Evolutionary conservation across 2,329 filamentous ascomycete genomes (phyloP).

Genomic region (Xylariaceae sp.): DNA sequence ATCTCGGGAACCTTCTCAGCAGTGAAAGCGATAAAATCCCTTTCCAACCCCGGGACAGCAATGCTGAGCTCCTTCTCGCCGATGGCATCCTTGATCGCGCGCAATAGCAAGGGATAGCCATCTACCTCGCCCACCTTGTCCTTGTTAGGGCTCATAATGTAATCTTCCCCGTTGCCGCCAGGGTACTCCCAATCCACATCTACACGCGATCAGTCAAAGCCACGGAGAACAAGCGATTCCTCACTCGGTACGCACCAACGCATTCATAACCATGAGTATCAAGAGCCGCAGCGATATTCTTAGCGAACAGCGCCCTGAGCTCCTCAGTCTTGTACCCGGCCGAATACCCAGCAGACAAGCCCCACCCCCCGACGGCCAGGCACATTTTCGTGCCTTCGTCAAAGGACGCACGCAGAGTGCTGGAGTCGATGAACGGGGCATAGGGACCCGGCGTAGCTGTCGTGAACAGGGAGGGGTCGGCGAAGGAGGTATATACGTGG

Average conservation of each 20-base stretch:
- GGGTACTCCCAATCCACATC: conserved; percentile 73
- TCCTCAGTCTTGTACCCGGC: conserved; percentile 58
- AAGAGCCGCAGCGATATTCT: conserved; percentile 70
- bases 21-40: conserved; percentile 74
- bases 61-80: conserved; percentile 69
- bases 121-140: conserved; percentile 67
- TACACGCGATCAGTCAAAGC: no score
- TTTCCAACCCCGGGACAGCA: conserved; percentile 68
- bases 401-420: conserved; percentile 54
- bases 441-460: conserved; percentile 33
- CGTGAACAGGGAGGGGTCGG: conserved; percentile 38
- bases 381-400: conserved; percentile 64
- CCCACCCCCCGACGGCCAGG: conserved; percentile 79
- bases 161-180: conserved; percentile 71
- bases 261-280: conserved; percentile 68
- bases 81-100: conserved; percentile 63
- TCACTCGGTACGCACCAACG: conserved; percentile 56
- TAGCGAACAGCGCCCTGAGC: conserved; percentile 65
- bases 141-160: conserved; percentile 68
- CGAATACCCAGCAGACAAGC: conserved; percentile 69
- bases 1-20: conserved; percentile 63
- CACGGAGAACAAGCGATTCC: conserved; percentile 3
- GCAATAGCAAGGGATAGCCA: conserved; percentile 67
- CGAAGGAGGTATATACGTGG: conserved; percentile 42
- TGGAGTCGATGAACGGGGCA: conserved; percentile 36